Evolutionary conservation across 345 rosid species (phyloP), one percentile per base, ranked within the genome.

Genomic region (Citrus sp.): DNA sequence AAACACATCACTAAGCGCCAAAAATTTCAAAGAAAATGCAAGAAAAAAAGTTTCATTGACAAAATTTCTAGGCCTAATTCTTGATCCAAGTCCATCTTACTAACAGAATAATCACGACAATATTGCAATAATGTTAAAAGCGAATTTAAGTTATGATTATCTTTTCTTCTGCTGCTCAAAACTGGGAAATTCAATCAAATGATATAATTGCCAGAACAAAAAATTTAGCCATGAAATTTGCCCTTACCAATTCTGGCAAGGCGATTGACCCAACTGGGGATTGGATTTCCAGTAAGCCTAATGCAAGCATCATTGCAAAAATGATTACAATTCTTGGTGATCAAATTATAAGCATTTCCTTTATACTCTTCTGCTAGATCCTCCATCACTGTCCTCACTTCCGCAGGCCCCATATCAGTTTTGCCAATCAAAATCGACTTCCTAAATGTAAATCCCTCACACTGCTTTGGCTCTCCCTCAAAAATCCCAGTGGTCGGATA

Each of bases 241-340:
- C 8, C 1, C 86, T 83, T 86, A 94, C 99, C 99, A 22, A 96
- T 94, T 91, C 95, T 83, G 4, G 99, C 98, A 27, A 97, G 97
- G 1, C 98, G 97, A 79, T 97, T 97, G 79, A 97, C 94, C 99
- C 98, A 94, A 60, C 86, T 92, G 9, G 99, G 98, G 67, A 97
- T 94, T 24, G 93, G 92, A 82, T 93, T 97, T 28, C 93, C 95
- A 5, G 98, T 87, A 56, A 97, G 81, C 72, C 82, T 87, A 56
- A 94, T 49, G 79, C 98, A 94, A 72, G 93, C 95, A 64, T 90
- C 94, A 16, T 97, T 88, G 87, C 98, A 97, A 85, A 97, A 97
- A 86, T 97, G 99, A 85, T 97, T 97, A 78, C 98, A 97, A 79
- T 94, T 97, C 87, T 94, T 97, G 67, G 98, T 90, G 65, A 97